Percentiles rank a stretch among this genome's conserved stretches.
Conservation (phyloP, 1,284 basidiomycete species). For the Microbotryum saponariae region DNA sequence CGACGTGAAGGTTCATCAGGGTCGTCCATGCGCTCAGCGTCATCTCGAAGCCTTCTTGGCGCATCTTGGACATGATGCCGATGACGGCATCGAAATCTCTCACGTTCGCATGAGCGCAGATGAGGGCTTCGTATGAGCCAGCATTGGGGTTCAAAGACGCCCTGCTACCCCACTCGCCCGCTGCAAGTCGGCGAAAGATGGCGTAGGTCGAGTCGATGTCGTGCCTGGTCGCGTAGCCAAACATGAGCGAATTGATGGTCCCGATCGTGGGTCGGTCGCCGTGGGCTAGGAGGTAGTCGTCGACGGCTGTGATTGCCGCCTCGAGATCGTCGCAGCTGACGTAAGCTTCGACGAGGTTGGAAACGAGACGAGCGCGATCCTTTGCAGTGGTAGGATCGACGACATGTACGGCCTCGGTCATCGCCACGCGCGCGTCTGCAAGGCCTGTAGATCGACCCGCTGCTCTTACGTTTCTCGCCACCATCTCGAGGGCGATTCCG, state of each 20-base stretch:
- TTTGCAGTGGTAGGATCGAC: background rate
- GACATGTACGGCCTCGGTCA: too few species aligned
- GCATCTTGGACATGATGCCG: conserved; percentile 48
- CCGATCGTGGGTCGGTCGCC: conserved; percentile 3
- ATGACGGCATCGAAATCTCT: conserved; percentile 61
- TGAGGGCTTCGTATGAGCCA: conserved; percentile 60
- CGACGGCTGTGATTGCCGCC: conserved; percentile 7
- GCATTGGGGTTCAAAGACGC: conserved; percentile 49
- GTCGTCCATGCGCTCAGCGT: conserved; percentile 59
- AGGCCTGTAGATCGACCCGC: background rate
- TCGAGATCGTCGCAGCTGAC: conserved; percentile 23
- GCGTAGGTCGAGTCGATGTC: conserved; percentile 51
- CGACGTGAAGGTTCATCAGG: conserved; percentile 76
- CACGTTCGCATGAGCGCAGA: conserved; percentile 59
- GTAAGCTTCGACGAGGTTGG: conserved; percentile 16
- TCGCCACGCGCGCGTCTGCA: too few species aligned
- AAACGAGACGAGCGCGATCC: conserved; percentile 15
- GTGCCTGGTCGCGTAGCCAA: conserved; percentile 50
- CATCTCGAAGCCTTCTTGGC: conserved; percentile 55
- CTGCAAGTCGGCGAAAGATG: conserved; percentile 54
- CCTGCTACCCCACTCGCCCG: conserved; percentile 42
- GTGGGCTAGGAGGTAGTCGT: background rate
- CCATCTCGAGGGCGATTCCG: background rate
- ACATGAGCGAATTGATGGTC: conserved; percentile 46
- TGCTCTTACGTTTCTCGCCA: background rate